Evolutionary conservation across 1,284 basidiomycete species (phyloP), one percentile per base, ranked within the genome.

Genomic region (Microbotryum lychnidis-dioicae): DNA sequence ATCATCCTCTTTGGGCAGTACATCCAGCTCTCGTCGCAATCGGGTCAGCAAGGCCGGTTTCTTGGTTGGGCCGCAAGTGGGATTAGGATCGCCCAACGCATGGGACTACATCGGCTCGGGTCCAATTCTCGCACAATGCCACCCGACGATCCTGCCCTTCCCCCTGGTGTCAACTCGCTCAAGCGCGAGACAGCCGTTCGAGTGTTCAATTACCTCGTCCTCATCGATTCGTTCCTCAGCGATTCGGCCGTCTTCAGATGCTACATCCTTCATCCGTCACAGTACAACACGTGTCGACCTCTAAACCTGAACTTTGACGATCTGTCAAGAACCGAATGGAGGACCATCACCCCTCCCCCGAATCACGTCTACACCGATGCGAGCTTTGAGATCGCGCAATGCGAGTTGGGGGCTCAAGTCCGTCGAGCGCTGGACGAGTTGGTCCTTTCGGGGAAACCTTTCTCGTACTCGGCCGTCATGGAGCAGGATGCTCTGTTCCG

Each of bases 91-190:
- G 69, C 69, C 1, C 69, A 71, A 50, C 55, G 67, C 7, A 42
- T 71, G 37, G 66, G 66, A 0, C 52, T 71, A 2, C 68, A 71
- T 46, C 60, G 61, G 31, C 57, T 70, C 4, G 68, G 68, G 1
- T 37, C 37, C n/a, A 51, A 68, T 27, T 46, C 58, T 10, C 25
- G 12, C 33, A 66, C 52, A 1, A 71, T 71, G 69, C 69, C 69
- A 5, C 66, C 65, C 3, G 69, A 71, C 50, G 69, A 71, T 31
- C 66, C 68, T 0, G 68, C 69, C 0, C 57, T 69, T 3, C 69
- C 69, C 27, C 69, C 69, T 0, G 69, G 69, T 16, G 42, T 49
- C 46, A 71, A 68, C 55, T 54, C 55, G 14, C 49, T 65, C 47
- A 71, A 71, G 55, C 51, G 68, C 10, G 62, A 71, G 53, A 51